Base-by-base conservation (phyloP, 2,329 filamentous ascomycete species). In the Colletotrichum lindemuthianum region DNA sequence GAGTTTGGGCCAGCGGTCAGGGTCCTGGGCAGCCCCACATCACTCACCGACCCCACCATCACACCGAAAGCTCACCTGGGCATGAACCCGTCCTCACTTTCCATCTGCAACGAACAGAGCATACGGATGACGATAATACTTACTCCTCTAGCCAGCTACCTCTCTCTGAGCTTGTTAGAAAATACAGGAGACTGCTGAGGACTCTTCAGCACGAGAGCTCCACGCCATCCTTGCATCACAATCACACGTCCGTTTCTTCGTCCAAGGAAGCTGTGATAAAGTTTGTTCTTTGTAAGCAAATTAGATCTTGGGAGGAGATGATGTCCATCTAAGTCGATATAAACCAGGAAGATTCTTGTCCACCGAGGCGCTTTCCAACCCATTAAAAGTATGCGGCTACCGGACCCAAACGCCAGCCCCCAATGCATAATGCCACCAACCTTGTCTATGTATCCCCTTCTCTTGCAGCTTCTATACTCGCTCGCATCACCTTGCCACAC, bases 401-500 rank as follows among this genome's bases (percentile, higher is more conserved):
- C 58, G 34, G 16, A 61, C 41, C 58, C 51, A 65, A 61, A 65
- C 61, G 61, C 61, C 61, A 50, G 44, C 41, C 61, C 51, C 37
- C 11, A 56, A 64, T 61, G 54, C 60, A 47, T 49, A 36, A 66
- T 55, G 43, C 43, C 53, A 4, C 24, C 24, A 49, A 59, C 59
- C 59, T 43, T 37, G 53, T 63, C 63, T 66, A 63, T 66, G 15
- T 50, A 16, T 56, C 16, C 15, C 37, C 37, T 43, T 24, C 6
- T 53, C 48, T 10, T 49, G 16, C 36, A 48, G 16, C 37, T 36
- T 50, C 37, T 32, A 11, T 56, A 37, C 12, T 33, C 37, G 24
- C 16, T 15, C 43, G 40, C 15, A 24, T 67, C 52, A 67, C 55
- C 64, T 34, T 10, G 71, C 76, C 49, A 73, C 67, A n/a, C 72